Conservation (phyloP, 176 grass and related monocot species). For the Phragmites australis region DNA sequence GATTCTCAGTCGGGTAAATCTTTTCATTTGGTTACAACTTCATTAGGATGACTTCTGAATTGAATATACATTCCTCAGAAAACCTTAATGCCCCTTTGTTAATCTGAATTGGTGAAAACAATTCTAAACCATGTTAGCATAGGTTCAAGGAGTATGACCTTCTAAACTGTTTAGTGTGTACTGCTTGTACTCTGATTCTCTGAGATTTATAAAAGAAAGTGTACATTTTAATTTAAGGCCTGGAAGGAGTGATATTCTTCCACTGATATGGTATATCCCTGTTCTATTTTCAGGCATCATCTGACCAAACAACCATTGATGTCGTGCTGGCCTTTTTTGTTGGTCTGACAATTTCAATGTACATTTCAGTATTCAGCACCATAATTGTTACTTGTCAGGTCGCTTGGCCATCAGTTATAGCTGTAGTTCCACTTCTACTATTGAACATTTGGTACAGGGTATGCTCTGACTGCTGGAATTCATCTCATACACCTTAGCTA, state of each 20-base stretch:
- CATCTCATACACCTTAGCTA: constrained; percentile 2
- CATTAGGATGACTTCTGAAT: not conserved
- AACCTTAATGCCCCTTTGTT: not conserved
- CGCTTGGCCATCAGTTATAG: constrained; percentile 86
- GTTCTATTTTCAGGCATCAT: constrained; percentile 79
- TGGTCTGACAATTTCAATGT: constrained; percentile 80
- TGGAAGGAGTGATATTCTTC: not conserved
- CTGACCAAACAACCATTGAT: constrained; percentile 94
- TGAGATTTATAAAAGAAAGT: not conserved
- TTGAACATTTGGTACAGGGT: constrained; percentile 98
- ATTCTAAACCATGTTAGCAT: not conserved
- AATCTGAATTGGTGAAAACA: not conserved
- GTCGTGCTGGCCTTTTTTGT: constrained; percentile 75
- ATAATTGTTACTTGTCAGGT: constrained; percentile 79
- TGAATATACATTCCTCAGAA: not conserved
- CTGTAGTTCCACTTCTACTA: constrained; percentile 70
- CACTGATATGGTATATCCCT: not conserved
- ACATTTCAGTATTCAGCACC: constrained; percentile 79
- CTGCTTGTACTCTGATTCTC: not conserved
- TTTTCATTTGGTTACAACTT: not conserved
- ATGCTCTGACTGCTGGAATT: constrained; percentile 25
- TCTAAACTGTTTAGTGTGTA: not conserved
- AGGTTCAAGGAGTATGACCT: not conserved
- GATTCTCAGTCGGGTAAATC: constrained; percentile 89
- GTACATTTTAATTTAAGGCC: not conserved